A percentile compares a stretch with the other conserved stretches of the same genome.
phyloP scores from a whole-genome alignment of 345 rosid species.

The Firmiana major region DNA sequence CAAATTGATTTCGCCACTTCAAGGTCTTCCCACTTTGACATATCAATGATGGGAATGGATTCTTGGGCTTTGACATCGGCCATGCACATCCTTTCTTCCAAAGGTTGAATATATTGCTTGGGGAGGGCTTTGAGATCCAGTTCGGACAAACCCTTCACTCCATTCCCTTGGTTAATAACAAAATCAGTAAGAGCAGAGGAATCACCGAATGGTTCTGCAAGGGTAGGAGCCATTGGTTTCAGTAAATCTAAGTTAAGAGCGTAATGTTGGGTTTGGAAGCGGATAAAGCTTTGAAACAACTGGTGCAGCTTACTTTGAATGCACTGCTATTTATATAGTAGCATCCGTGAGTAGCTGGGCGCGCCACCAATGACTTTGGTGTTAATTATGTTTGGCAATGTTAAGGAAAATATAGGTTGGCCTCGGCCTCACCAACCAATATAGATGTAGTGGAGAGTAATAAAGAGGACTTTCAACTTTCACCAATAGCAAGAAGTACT shows the following conservation, averaged over 20 bases:
- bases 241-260: not conserved
- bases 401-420: not conserved
- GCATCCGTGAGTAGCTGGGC: not conserved
- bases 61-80: not conserved
- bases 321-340: not conserved
- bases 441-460: no score
- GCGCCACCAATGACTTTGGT: not conserved
- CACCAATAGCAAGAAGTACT: not conserved
- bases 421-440: not conserved
- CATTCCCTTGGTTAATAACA: conserved; percentile 16
- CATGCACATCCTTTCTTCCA: not conserved
- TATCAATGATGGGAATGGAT: conserved; percentile 11
- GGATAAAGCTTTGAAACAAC: not conserved
- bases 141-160: conserved; percentile 20
- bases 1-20: conserved; percentile 2
- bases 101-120: conserved; percentile 1
- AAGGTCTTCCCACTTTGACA: conserved; percentile 8
- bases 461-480: no score
- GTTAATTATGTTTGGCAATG: not conserved
- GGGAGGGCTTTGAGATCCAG: conserved; percentile 11
- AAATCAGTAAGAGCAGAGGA: not conserved
- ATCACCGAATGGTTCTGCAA: not conserved
- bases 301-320: not conserved
- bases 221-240: not conserved
- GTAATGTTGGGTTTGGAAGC: not conserved